A percentile compares a stretch with the other conserved stretches of the same genome.
These are phyloP conservation scores for Starmera amethionina DNA, from an alignment of 805 yeast species.

Conservation along the genomic window DNA sequence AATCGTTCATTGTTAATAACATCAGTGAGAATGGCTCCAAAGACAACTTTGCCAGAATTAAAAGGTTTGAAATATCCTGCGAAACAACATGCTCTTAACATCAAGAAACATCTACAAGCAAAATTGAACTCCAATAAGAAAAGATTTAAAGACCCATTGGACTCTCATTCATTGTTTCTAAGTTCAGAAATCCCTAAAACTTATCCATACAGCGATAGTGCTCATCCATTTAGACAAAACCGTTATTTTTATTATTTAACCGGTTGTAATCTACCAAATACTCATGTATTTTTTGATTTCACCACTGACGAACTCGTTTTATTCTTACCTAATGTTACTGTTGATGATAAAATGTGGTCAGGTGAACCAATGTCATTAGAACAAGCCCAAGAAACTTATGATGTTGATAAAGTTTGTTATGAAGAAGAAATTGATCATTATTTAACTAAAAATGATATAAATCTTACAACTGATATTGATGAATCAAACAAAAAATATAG, in stretches of 20 bases:
- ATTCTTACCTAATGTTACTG: slow-evolving; percentile 75
- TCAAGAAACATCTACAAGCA: slow-evolving; percentile 28
- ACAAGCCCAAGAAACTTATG: slow-evolving; percentile 56
- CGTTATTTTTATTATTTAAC: slow-evolving; percentile 82
- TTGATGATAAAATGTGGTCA: slow-evolving; percentile 94
- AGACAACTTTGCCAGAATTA: no score
- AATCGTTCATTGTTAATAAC: no score
- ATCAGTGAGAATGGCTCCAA: no score
- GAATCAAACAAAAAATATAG: slow-evolving; percentile 26
- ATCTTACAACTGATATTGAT: slow-evolving; percentile 48
- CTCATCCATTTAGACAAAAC: slow-evolving; percentile 75
- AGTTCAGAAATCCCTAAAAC: slow-evolving; percentile 51
- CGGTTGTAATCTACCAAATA: slow-evolving; percentile 77
- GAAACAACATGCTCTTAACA: slow-evolving; percentile 58
- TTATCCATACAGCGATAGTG: slow-evolving; percentile 72
- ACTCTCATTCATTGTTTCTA: slow-evolving; percentile 36
- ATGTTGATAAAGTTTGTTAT: slow-evolving; percentile 75
- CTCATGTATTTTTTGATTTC: slow-evolving; percentile 53
- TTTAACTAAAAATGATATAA: slow-evolving; percentile 19
- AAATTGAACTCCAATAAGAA: slow-evolving; percentile 7
- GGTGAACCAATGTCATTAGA: slow-evolving; percentile 70
- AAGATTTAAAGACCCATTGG: slow-evolving; percentile 12
- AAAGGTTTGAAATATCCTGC: slow-evolving; percentile 61
- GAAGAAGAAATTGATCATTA: slow-evolving; percentile 34
- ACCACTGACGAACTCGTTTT: slow-evolving; percentile 48